Conservation (phyloP, 2,329 filamentous ascomycete genomes). For the Penicillium occitanis region DNA sequence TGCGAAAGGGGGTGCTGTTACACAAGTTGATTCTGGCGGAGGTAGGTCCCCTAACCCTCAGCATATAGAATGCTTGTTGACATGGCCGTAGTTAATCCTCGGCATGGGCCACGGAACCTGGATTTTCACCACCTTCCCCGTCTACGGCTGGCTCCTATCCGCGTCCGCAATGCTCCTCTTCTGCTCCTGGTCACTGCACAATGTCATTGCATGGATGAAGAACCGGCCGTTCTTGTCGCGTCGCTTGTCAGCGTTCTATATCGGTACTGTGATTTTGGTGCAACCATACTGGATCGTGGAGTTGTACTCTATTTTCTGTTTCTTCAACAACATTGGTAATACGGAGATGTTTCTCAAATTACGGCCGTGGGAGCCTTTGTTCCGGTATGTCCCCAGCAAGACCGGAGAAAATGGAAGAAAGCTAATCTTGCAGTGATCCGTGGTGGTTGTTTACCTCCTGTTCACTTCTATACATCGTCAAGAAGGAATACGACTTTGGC, state of each 20-base stretch:
- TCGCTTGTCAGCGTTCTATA: slow-evolving; percentile 55
- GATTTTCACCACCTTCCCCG: slow-evolving; percentile 56
- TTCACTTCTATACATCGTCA: slow-evolving; percentile 63
- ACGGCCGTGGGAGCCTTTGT: slow-evolving; percentile 60
- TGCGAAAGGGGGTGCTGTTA: slow-evolving; percentile 48
- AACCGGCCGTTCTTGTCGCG: slow-evolving; percentile 59
- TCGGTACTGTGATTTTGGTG: slow-evolving; percentile 57
- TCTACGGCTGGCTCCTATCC: slow-evolving; percentile 64
- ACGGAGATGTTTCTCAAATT: slow-evolving; percentile 52
- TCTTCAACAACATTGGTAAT: slow-evolving; percentile 57
- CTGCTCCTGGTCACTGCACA: slow-evolving; percentile 63
- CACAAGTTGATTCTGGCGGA: slow-evolving; percentile 54
- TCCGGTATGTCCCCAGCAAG: slow-evolving; percentile 43
- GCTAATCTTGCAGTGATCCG: slow-evolving; percentile 51
- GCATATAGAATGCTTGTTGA: neutral
- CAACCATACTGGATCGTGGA: slow-evolving; percentile 66
- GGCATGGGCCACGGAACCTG: slow-evolving; percentile 60
- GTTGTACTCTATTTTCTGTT: slow-evolving; percentile 65
- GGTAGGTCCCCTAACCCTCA: slow-evolving; percentile 31
- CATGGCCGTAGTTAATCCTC: slow-evolving; percentile 46
- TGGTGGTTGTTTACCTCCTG: slow-evolving; percentile 68
- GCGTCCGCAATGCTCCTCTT: slow-evolving; percentile 62
- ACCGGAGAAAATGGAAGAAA: neutral
- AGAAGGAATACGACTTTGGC: slow-evolving; percentile 60
- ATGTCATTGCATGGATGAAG: slow-evolving; percentile 68